Conservation (phyloP, 495 filamentous ascomycete species). For the Hypoxylon crocopeplum region DNA sequence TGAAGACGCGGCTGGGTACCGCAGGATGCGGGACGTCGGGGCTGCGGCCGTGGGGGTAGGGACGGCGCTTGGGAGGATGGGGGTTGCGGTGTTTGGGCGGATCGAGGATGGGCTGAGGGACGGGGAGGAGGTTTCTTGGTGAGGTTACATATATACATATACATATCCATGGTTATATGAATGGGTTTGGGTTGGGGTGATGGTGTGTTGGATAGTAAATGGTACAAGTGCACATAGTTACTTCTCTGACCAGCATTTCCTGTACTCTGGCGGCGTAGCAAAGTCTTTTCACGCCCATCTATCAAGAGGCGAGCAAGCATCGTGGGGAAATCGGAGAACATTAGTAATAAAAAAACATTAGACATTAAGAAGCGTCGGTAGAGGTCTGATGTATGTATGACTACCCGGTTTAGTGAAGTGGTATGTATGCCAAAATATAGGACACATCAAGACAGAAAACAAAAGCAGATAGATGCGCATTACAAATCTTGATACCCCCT, state of each 20-base stretch:
- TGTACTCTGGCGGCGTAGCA: no score
- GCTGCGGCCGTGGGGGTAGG: conserved; percentile 68
- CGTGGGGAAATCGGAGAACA: no score
- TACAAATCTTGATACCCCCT: no score
- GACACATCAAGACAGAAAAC: not conserved
- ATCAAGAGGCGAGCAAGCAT: no score
- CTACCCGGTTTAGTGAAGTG: not conserved
- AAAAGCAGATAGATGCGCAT: no score
- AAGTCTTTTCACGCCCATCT: no score
- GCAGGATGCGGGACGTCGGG: conserved; percentile 68
- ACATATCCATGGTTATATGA: no score
- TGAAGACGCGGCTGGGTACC: conserved; percentile 60
- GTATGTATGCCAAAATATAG: not conserved
- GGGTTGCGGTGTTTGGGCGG: conserved; percentile 64
- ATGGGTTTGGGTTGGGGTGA: not conserved
- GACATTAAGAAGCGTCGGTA: not conserved
- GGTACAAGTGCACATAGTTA: no score
- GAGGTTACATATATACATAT: not conserved
- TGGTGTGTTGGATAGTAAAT: no score
- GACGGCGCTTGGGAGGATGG: conserved; percentile 67
- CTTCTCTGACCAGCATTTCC: no score
- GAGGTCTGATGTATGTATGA: not conserved
- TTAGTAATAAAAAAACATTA: not conserved
- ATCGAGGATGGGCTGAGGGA: conserved; percentile 44
- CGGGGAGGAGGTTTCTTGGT: not conserved